A percentile compares a stretch with the other conserved stretches of the same genome.
Evolutionary conservation across 129 eudicot species (phyloP).

Genomic region (Smallanthus sonchifolius): DNA sequence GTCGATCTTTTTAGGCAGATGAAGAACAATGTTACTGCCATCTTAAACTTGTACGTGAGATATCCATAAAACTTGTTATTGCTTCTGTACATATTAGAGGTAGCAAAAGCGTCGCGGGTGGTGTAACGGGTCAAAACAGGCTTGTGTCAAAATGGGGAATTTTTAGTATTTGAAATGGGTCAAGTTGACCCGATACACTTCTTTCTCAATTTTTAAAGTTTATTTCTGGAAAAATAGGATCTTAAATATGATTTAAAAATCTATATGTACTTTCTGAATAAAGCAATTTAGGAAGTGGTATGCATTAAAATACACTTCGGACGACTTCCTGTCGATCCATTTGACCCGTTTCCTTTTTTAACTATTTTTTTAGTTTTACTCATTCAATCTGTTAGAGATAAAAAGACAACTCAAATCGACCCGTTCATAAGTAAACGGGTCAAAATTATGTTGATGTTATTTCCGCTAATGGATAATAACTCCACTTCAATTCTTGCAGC

Average conservation of each 20-base stretch:
- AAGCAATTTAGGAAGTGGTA: not conserved
- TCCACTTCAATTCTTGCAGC: conserved; percentile 40
- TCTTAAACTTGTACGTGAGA: conserved; percentile 54
- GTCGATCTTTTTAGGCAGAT: conserved; percentile 57
- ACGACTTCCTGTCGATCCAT: not conserved
- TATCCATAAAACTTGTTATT: conserved; percentile 8
- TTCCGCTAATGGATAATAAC: not conserved
- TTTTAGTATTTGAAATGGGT: not conserved
- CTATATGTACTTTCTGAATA: not conserved
- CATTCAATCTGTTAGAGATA: not conserved
- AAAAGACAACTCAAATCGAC: not conserved
- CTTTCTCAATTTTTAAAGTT: not conserved
- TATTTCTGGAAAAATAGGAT: not conserved
- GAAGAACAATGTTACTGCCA: conserved; percentile 63
- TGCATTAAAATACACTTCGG: not conserved
- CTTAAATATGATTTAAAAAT: not conserved
- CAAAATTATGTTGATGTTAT: not conserved
- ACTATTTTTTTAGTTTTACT: not conserved
- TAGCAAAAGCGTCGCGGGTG: not conserved
- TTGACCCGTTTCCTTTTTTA: not conserved
- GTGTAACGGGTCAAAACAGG: not conserved
- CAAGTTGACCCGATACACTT: not conserved
- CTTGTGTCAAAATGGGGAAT: not conserved
- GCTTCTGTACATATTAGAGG: not conserved
- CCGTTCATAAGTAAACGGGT: not conserved